Evolutionary conservation across 1,139 yeast genomes (phyloP), one percentile per base, ranked within the genome.

Genomic region (Blastobotrys arbuscula): DNA sequence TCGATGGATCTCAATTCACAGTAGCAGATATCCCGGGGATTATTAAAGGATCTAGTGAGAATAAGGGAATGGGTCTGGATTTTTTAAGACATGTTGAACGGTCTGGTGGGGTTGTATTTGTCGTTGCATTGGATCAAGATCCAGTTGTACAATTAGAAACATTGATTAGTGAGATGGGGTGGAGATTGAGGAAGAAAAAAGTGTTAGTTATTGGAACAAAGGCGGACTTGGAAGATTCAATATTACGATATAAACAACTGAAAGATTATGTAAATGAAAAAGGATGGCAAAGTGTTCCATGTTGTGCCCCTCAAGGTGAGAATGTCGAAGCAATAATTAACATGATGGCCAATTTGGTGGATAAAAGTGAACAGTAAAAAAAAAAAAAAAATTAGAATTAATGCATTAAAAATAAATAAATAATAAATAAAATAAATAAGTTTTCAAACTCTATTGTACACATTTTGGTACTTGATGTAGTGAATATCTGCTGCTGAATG

Each of bases 21-120:
- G 97, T 92, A 1, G 97, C 97, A 1, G 98, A 92, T 69, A 92
- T 92, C 52, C 98, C 98, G 0, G 98, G 98, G 12, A 86, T 92
- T 47, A 85, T 92, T 50, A 75, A 80, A 61, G 97, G 95, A 9
- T 97, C 98, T 0, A 58, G 60, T 37, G 72, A 81, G 39, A 86
- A 90, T 60, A 82, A 77, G 61, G 98, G 98, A 2, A 84, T 92
- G 87, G 98, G 98, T 0, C 74, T 88, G 44, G 97, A 89, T 55
- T 92, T 92, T 65, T 69, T 92, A 54, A 75, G 97, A 51, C 98
- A 92, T 63, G 81, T 92, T 47, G 98, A 92, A 66, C 75, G 98
- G 54, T 85, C 96, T 2, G 84, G 85, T 13, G 96, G 96, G 0
- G 69, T 92, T 50, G 95, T 84, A 2, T 88, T 92, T 69, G 96